These are phyloP conservation scores for Sporisorium scitamineum DNA, from an alignment of 1,284 basidiomycete species.

Conservation along the genomic window DNA sequence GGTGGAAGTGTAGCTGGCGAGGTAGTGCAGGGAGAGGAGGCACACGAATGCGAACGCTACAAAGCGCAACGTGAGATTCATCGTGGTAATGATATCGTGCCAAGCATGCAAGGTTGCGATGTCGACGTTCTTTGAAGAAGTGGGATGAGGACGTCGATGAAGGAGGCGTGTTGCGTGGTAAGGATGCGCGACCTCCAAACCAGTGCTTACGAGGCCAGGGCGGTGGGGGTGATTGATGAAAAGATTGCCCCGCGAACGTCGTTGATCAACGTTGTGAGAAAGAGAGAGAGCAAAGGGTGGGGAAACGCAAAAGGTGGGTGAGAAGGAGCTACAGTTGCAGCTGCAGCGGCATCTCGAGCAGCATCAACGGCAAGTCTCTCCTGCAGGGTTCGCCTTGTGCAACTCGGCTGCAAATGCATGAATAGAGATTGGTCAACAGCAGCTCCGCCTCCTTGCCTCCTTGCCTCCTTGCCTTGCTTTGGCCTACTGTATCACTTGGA, in stretches of 20 bases:
- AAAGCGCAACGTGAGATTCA: conserved; percentile 32
- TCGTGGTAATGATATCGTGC: not conserved
- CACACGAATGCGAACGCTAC: conserved; percentile 29
- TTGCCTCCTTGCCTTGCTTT: not conserved
- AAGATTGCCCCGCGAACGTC: not conserved
- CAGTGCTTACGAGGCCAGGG: not conserved
- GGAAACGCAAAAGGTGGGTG: not conserved
- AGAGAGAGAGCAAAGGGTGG: not conserved
- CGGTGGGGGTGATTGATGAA: not conserved
- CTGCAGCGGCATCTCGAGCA: not conserved
- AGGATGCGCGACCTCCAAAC: not conserved
- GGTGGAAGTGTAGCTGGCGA: conserved; percentile 28
- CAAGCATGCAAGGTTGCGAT: conserved; percentile 2
- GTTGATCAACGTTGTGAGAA: not conserved
- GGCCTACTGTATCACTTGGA: not conserved
- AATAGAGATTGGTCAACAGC: not conserved
- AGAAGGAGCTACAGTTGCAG: not conserved
- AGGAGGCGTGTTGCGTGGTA: not conserved
- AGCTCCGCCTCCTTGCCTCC: not conserved
- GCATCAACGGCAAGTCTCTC: not conserved
- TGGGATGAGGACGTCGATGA: not conserved
- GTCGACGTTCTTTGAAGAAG: not conserved
- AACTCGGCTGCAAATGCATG: conserved; percentile 8
- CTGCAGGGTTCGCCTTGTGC: conserved; percentile 14
- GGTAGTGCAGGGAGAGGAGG: conserved; percentile 37